phyloP scores from a whole-genome alignment of 306 rosid genomes.

The Quillaja saponaria region DNA sequence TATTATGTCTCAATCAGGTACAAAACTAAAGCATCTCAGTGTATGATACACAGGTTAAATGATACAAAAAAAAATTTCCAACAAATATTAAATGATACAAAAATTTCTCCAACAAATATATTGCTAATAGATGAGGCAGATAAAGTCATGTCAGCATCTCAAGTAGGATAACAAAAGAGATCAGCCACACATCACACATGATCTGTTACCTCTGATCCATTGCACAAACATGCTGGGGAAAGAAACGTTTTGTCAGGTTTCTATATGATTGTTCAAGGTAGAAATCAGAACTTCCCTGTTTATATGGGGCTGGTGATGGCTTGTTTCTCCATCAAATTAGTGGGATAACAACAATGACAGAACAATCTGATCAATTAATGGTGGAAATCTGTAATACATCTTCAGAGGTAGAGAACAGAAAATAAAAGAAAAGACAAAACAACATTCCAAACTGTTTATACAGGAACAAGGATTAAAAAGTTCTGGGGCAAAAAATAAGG shows the following conservation, averaged over 20 bases:
- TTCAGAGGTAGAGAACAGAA: conserved; percentile 32
- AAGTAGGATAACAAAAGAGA: too few relatives aligned
- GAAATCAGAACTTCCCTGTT: too few relatives aligned
- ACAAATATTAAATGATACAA: too few relatives aligned
- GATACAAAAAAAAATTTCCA: too few relatives aligned
- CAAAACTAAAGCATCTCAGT: too few relatives aligned
- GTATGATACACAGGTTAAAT: too few relatives aligned
- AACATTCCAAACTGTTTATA: conserved; percentile 59
- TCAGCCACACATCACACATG: too few relatives aligned
- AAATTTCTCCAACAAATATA: too few relatives aligned
- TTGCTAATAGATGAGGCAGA: background rate
- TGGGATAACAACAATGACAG: conserved; percentile 33
- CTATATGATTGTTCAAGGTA: conserved; percentile 17
- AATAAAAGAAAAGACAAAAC: conserved; percentile 47
- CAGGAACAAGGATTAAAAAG: conserved; percentile 26
- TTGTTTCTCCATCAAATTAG: conserved; percentile 11
- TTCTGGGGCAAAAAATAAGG: too few relatives aligned
- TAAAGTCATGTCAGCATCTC: background rate
- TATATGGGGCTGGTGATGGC: conserved; percentile 26
- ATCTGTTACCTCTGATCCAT: background rate
- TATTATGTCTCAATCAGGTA: too few relatives aligned
- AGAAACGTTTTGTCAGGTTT: background rate
- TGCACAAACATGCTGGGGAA: background rate
- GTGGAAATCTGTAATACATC: conserved; percentile 32
- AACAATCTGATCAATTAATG: conserved; percentile 22